A percentile compares a stretch with the other conserved stretches of the same genome.
Evolutionary conservation across 805 yeast genomes (phyloP).

Genomic region (Lachancea lanzarotensis): DNA sequence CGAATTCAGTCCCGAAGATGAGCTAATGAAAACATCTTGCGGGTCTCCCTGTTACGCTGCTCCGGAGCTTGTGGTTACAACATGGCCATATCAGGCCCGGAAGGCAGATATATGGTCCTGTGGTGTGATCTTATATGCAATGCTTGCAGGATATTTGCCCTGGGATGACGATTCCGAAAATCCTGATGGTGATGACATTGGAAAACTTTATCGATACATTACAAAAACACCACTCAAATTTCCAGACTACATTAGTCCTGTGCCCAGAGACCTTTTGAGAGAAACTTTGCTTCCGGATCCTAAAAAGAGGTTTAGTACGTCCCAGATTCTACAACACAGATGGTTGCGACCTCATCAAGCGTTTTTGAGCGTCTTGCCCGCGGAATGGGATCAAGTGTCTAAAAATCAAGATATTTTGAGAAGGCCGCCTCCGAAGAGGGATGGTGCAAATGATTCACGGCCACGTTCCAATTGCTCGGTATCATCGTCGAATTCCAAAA

Average conservation of each 20-base stretch:
- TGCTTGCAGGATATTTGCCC: constrained; percentile 95
- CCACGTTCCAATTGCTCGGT: constrained; percentile 32
- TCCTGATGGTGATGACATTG: constrained; percentile 93
- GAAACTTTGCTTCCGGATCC: constrained; percentile 85
- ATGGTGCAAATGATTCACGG: constrained; percentile 14
- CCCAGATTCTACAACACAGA: constrained; percentile 69
- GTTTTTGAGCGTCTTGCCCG: constrained; percentile 76
- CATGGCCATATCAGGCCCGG: constrained; percentile 80
- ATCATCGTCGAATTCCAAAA: constrained; percentile 36
- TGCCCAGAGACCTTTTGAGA: constrained; percentile 85
- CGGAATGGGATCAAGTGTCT: constrained; percentile 71
- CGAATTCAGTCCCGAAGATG: constrained; percentile 52
- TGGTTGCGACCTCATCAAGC: constrained; percentile 85
- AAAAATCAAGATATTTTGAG: constrained; percentile 34
- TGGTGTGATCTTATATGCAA: constrained; percentile 91
- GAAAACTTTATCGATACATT: constrained; percentile 83
- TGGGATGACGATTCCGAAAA: constrained; percentile 96
- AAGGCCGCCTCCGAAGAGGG: constrained; percentile 16
- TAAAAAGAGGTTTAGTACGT: constrained; percentile 58
- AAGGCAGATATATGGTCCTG: constrained; percentile 97
- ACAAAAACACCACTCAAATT: constrained; percentile 88
- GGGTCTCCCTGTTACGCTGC: constrained; percentile 99
- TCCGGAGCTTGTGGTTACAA: constrained; percentile 88
- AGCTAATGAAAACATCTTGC: constrained; percentile 88
- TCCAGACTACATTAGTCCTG: constrained; percentile 87